Evolutionary conservation across 192 early-diverging fungal genomes (phyloP).

Genomic region (Coemansia sp.): DNA sequence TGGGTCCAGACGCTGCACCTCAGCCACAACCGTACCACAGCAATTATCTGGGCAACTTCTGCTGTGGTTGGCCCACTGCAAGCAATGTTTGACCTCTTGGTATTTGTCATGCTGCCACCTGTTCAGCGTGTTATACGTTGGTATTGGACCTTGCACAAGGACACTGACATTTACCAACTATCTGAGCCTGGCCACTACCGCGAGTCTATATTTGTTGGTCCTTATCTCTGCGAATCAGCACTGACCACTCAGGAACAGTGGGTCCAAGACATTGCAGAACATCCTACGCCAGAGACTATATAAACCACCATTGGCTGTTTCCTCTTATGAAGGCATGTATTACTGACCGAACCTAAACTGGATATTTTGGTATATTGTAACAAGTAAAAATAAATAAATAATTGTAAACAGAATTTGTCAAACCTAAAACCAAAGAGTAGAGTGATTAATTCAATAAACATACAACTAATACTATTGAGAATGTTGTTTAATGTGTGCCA

Average conservation of each 20-base stretch:
- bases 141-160: constrained; percentile 49
- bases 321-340: too few species aligned
- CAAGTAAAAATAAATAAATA: too few species aligned
- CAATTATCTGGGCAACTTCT: constrained; percentile 27
- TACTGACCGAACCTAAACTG: too few species aligned
- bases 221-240: constrained; percentile 1
- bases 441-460: too few species aligned
- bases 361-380: too few species aligned
- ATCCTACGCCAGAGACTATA: neutral
- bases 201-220: constrained; percentile 27
- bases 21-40: constrained; percentile 15
- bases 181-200: constrained; percentile 19
- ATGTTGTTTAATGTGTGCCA: too few species aligned
- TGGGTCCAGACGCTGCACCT: constrained; percentile 49
- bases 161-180: constrained; percentile 22
- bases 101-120: constrained; percentile 41
- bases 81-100: constrained; percentile 30
- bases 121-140: constrained; percentile 45
- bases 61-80: constrained; percentile 37
- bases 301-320: too few species aligned
- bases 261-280: constrained; percentile 30
- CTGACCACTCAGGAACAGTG: constrained; percentile 30
- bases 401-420: too few species aligned
- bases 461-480: too few species aligned
- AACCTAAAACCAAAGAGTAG: too few species aligned